Percentiles rank a stretch among this genome's conserved stretches.
Conservation (phyloP, 441 rosid genomes). For the Corymbia calophylla region DNA sequence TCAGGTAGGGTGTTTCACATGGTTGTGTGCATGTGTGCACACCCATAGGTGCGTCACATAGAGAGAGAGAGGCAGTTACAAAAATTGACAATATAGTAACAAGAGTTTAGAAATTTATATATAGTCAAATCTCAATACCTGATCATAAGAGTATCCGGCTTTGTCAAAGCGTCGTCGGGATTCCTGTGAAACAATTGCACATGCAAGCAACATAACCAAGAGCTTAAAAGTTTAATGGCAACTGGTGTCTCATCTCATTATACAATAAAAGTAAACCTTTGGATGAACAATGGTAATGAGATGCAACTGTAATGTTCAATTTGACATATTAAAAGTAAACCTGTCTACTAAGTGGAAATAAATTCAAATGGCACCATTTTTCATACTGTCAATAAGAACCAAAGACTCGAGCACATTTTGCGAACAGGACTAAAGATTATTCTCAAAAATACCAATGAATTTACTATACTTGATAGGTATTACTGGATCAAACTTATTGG, state of each 20-base stretch:
- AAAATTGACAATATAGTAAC: background rate
- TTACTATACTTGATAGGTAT: background rate
- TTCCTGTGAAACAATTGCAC: conserved; percentile 42
- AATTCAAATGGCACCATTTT: background rate
- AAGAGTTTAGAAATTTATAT: background rate
- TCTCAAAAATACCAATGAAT: background rate
- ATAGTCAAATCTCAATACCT: conserved; percentile 37
- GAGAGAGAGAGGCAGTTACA: background rate
- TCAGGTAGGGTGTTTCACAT: background rate
- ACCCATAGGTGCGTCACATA: background rate
- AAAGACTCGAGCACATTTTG: background rate
- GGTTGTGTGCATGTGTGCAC: background rate
- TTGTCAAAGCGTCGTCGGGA: conserved; percentile 73
- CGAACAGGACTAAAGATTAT: background rate
- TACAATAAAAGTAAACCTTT: background rate
- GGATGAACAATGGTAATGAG: background rate
- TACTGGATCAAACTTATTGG: background rate
- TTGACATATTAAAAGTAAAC: background rate
- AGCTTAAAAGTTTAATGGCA: background rate
- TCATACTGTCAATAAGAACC: background rate
- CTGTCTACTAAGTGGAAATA: background rate
- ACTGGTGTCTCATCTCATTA: background rate
- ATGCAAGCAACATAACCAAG: background rate
- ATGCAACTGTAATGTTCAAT: background rate
- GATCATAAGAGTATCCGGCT: conserved; percentile 65